Base-by-base conservation (phyloP, 495 filamentous ascomycete species). In the Lepidopterella palustris region DNA sequence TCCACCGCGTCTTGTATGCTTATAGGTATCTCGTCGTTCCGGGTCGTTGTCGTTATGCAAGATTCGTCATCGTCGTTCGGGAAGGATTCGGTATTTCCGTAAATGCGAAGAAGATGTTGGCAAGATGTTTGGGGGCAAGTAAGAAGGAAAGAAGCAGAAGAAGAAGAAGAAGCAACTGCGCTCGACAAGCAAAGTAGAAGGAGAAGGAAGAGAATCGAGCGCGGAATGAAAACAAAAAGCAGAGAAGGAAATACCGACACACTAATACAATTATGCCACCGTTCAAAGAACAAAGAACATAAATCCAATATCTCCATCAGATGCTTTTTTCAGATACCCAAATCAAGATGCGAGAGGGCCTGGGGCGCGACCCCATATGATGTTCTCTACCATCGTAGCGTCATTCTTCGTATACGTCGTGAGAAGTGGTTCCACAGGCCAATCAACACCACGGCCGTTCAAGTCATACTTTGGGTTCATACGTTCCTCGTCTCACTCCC, bases 381-480 rank as follows among this genome's bases (percentile, higher is more conserved):
- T 61, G 58, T 61, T 60, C 55, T 69, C 63, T 69, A 66, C 66
- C 39, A 54, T 70, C 68, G 66, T 70, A 64, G 68, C 68, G 59
- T 70, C 68, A 68, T 70, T 66, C 65, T 68, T 70, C 68, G 63
- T 68, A 66, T 68, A 54, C 65, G 55, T 68, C 68, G 61, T 70
- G 62, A 70, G 58, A 61, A 45, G 27, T 51, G 29, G 40, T 47
- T 60, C 54, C 52, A 62, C 58, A 58, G 59, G 55, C 58, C 63
- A 61, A 32, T 15, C 42, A 24, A 45, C 49, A 48, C 45, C 11
- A n/a, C 47, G 63, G 63, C 63, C 63, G 63, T 64, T 58, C 51
- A 56, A 24, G 42, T 60, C 51, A 50, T 50, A 50, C 47, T 50
- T 26, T 50, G 47, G 23, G 47, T 53, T 60, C 49, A 48, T 54